Evolutionary conservation across 129 eudicot species (phyloP).

Genomic region (Cynara cardunculus): DNA sequence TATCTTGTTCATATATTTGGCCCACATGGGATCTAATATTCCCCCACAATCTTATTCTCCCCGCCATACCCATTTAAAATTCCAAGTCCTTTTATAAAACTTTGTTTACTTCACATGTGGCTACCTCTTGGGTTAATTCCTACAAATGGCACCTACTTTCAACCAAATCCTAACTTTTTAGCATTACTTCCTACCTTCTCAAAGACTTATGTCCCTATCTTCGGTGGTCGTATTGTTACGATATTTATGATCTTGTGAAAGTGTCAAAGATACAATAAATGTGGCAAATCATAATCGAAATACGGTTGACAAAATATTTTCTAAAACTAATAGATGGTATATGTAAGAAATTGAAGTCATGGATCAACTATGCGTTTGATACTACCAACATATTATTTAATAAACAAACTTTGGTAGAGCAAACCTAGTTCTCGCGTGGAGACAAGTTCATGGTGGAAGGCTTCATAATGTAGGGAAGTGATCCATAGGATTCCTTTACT

Average conservation of each 20-base stretch:
- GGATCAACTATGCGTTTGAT: not conserved
- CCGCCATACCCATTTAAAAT: not conserved
- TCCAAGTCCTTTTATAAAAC: not conserved
- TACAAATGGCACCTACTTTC: not conserved
- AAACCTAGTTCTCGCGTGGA: not conserved
- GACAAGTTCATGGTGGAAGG: not conserved
- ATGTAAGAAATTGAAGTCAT: not conserved
- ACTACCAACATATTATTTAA: not conserved
- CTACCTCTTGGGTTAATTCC: not conserved
- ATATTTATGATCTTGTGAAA: not conserved
- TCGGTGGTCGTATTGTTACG: not conserved
- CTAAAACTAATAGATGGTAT: not conserved
- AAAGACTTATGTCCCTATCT: not conserved
- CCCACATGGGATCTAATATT: not conserved
- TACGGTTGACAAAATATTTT: not conserved
- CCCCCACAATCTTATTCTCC: not conserved
- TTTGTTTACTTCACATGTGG: not conserved
- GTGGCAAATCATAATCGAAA: not conserved
- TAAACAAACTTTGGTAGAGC: not conserved
- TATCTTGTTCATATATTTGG: not conserved
- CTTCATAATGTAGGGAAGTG: not conserved
- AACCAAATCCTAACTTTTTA: not conserved
- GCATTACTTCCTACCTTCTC: not conserved
- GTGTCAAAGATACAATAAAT: not conserved
- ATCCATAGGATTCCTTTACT: not conserved